Base-by-base conservation (phyloP, 176 grass and related monocot genomes). In the Secale cereale region DNA sequence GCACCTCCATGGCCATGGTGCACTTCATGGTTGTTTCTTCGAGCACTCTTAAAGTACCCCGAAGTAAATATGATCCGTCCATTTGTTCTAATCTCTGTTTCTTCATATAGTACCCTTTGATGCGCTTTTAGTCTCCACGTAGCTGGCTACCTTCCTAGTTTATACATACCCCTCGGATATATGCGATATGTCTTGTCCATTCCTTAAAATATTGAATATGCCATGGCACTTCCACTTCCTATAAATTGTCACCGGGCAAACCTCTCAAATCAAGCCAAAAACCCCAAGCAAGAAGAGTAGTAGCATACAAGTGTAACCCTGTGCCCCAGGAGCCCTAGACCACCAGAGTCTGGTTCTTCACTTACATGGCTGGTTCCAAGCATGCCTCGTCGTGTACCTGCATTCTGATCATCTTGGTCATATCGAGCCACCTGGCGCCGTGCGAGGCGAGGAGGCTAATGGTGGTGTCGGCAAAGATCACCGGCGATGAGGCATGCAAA, bases 351-450 rank as follows among this genome's bases (percentile, higher is more conserved):
- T 2, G 14, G 70, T 10, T 74, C 11, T 74, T 13, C 12, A 40
- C 0, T 29, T 74, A 9, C 19, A 91, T 91, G 89, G 69, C 85
- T 48, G 77, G 85, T 29, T 67, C 61, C 40, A 88, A 81, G 63
- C 52, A 54, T 10, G 45, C 46, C 72, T 52, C 72, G 5, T 52
- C 31, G 2, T 80, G 59, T 37, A 57, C 69, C 10, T 81, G 77
- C 70, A 78, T 88, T 78, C 70, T 77, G 40, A 62, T 94, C 27
- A 11, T 85, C 10, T 15, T 93, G 32, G 12, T 88, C 13, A 30
- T 78, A 19, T 66, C 70, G 48, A 70, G 35, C 75, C 1, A 43
- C 64, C 22, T 69, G 17, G 26, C 20, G 40, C 64, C 26, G 43
- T 75, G 71, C 23, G 78, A 86, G 72, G 71, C 86, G 41, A 88